phyloP scores from a whole-genome alignment of 2,329 filamentous ascomycete genomes.

The Elsinoe arachidis region DNA sequence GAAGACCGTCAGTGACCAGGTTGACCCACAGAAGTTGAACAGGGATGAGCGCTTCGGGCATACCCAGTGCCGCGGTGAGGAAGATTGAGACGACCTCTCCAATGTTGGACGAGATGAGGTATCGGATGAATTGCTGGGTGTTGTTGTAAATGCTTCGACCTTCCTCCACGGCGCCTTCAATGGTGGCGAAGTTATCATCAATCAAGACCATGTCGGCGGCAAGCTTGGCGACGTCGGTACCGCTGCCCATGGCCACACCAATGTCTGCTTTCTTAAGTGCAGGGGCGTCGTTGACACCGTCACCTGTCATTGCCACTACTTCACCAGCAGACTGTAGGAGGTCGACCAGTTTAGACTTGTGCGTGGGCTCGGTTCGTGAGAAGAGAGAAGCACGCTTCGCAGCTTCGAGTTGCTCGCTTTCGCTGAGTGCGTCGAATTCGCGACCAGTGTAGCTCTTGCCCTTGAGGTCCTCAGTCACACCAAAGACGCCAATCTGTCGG shows the following conservation, averaged over 20 bases:
- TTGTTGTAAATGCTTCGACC: conserved; percentile 99
- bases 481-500: conserved; percentile 92
- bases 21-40: conserved; percentile 99
- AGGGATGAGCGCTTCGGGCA: conserved; percentile 94
- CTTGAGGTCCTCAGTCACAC: conserved; percentile 65
- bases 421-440: conserved; percentile 80
- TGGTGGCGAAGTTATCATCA: conserved; percentile 98
- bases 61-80: conserved; percentile 87
- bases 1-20: conserved; percentile 91
- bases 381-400: conserved; percentile 83
- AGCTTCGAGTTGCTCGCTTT: conserved; percentile 71
- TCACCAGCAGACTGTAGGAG: conserved; percentile 86
- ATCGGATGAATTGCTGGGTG: conserved; percentile 98
- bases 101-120: conserved; percentile 98
- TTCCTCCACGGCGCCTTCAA: conserved; percentile 91
- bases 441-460: conserved; percentile 94
- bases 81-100: conserved; percentile 99
- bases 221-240: conserved; percentile 92
- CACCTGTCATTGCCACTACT: conserved; percentile 98
- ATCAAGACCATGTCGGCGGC: conserved; percentile 97
- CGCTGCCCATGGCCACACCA: conserved; percentile 96
- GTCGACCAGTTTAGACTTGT: conserved; percentile 97
- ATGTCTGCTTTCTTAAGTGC: conserved; percentile 98
- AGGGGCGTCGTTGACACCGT: conserved; percentile 96
- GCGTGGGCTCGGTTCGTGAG: conserved; percentile 86